phyloP scores from a whole-genome alignment of 179 eudicot species.

The Amaranthus tricolor region DNA sequence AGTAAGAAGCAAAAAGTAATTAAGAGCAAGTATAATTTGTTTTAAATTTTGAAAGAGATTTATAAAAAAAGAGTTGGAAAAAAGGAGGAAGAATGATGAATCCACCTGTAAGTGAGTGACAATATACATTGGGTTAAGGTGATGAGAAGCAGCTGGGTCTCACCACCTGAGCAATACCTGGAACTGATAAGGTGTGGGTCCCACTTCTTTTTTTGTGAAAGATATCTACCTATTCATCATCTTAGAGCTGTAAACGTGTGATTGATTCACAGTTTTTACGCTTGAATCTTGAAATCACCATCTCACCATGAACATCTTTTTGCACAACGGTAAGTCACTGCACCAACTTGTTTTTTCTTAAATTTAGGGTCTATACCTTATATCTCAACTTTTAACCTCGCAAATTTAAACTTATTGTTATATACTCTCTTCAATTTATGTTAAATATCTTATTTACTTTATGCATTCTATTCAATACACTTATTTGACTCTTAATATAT shows the following conservation, averaged over 20 bases:
- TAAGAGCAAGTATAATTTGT: not conserved
- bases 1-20: too few species aligned
- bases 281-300: too few species aligned
- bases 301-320: too few species aligned
- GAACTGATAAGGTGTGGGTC: constrained; percentile 48
- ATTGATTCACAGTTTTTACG: not conserved
- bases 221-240: not conserved
- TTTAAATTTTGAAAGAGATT: not conserved
- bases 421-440: too few species aligned
- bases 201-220: constrained; percentile 11
- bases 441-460: too few species aligned
- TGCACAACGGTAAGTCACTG: not conserved
- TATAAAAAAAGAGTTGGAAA: not conserved
- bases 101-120: constrained; percentile 66
- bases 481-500: too few species aligned
- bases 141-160: constrained; percentile 53
- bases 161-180: constrained; percentile 80
- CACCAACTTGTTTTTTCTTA: not conserved
- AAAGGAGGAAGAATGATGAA: constrained; percentile 39
- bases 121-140: constrained; percentile 47
- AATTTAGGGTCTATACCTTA: too few species aligned
- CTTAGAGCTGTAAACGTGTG: constrained; percentile 24
- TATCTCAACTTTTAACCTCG: too few species aligned
- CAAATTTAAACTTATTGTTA: too few species aligned
- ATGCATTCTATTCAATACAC: too few species aligned